Conservation (phyloP, 495 filamentous ascomycete species). For the Trichodelitschia bisporula region DNA sequence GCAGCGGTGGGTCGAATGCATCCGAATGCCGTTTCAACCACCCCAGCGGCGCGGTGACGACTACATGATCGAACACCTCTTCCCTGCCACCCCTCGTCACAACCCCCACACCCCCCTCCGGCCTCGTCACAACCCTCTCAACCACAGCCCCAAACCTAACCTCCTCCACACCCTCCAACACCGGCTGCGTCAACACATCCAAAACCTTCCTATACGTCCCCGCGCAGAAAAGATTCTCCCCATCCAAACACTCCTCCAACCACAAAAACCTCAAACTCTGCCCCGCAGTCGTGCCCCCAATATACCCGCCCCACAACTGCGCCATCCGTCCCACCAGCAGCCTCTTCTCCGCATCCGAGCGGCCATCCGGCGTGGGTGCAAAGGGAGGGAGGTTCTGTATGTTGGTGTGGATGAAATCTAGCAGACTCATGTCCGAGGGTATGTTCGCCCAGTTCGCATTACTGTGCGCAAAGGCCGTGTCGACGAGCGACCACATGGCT, state of each 20-base stretch:
- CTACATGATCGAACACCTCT: conserved; percentile 81
- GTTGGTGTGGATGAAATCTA: no score
- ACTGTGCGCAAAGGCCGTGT: conserved; percentile 55
- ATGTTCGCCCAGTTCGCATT: conserved; percentile 32
- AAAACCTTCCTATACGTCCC: conserved; percentile 68
- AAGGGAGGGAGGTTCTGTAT: no score
- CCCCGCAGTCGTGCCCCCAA: conserved; percentile 47
- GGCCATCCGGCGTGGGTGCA: no score
- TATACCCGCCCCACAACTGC: conserved; percentile 69
- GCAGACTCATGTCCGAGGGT: not conserved
- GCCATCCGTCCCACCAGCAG: no score
- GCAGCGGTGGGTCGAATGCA: conserved; percentile 47
- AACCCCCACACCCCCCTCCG: conserved; percentile 18
- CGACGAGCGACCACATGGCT: conserved; percentile 57
- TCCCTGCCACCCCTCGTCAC: no score
- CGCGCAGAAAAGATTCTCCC: conserved; percentile 72
- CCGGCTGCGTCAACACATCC: conserved; percentile 35
- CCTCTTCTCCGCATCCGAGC: no score
- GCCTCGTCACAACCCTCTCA: conserved; percentile 19
- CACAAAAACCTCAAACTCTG: conserved; percentile 87
- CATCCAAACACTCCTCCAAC: conserved; percentile 86
- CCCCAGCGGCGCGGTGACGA: conserved; percentile 67
- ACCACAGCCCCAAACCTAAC: conserved; percentile 37
- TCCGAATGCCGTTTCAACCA: conserved; percentile 59
- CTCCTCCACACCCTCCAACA: conserved; percentile 31